Conservation (phyloP, 2,329 filamentous ascomycete genomes). For the Chaetomium strumarium region DNA sequence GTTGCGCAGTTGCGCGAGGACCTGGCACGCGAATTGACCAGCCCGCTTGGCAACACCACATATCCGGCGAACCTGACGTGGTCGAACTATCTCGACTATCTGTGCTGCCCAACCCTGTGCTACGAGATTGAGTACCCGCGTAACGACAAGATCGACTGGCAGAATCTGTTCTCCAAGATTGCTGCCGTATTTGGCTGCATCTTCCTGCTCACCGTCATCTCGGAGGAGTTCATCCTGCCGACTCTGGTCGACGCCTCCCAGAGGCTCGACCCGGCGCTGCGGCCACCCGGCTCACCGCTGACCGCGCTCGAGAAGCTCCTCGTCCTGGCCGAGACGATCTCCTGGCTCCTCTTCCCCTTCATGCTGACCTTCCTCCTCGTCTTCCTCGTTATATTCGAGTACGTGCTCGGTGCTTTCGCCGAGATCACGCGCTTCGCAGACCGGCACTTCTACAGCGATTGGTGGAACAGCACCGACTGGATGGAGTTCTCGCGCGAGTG, state of each 20-base stretch:
- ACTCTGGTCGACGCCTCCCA: slow-evolving; percentile 67
- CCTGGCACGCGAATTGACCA: slow-evolving; percentile 84
- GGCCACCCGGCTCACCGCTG: slow-evolving; percentile 27
- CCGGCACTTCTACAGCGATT: slow-evolving; percentile 81
- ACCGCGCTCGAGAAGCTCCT: slow-evolving; percentile 62
- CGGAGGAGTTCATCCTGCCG: slow-evolving; percentile 92
- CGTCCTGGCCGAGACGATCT: slow-evolving; percentile 83
- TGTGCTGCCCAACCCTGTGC: slow-evolving; percentile 91
- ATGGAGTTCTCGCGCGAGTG: slow-evolving; percentile 94
- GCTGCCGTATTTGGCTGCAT: slow-evolving; percentile 93
- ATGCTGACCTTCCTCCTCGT: slow-evolving; percentile 94
- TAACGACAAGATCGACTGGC: slow-evolving; percentile 67
- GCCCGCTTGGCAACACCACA: slow-evolving; percentile 79
- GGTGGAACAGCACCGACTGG: slow-evolving; percentile 79
- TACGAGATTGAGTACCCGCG: slow-evolving; percentile 97
- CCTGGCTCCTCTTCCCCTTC: slow-evolving; percentile 89
- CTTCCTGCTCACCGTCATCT: slow-evolving; percentile 84
- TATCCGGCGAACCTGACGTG: slow-evolving; percentile 86
- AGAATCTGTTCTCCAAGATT: slow-evolving; percentile 76
- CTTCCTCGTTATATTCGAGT: slow-evolving; percentile 98
- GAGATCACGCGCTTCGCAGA: slow-evolving; percentile 93
- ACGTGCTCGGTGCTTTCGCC: slow-evolving; percentile 87
- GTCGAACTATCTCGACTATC: slow-evolving; percentile 76
- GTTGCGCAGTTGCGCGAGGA: slow-evolving; percentile 72
- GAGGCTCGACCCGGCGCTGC: slow-evolving; percentile 41